phyloP scores from a whole-genome alignment of 768 basidiomycete genomes.

The Lentinula guzmanii region DNA sequence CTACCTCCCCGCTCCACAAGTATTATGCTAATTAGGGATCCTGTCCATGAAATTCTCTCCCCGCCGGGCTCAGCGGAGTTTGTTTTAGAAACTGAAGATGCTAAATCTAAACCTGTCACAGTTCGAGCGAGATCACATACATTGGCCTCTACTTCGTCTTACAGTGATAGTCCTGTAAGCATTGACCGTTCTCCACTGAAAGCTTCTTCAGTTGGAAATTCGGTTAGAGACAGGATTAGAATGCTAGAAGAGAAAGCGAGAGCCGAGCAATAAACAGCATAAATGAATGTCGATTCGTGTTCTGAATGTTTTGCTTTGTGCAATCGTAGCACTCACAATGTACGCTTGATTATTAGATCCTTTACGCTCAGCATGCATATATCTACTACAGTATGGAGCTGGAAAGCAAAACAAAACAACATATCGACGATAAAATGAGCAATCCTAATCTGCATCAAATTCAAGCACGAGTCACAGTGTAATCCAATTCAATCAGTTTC shows the following conservation, averaged over 20 bases:
- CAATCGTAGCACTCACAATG: not conserved
- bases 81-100: not conserved
- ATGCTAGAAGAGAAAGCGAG: constrained; percentile 24
- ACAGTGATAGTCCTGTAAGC: too few species aligned
- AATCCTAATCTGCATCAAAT: too few species aligned
- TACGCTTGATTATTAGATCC: not conserved
- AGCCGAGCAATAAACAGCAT: constrained; percentile 6
- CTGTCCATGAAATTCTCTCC: not conserved
- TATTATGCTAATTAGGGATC: not conserved
- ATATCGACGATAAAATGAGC: not conserved
- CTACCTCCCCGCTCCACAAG: not conserved
- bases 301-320: not conserved
- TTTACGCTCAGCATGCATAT: not conserved
- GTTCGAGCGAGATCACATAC: not conserved
- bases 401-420: not conserved
- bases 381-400: not conserved
- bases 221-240: constrained; percentile 35
- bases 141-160: not conserved
- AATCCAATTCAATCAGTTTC: not conserved
- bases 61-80: not conserved
- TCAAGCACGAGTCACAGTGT: not conserved
- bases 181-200: not conserved
- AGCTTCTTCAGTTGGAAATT: constrained; percentile 12
- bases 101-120: not conserved
- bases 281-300: not conserved